A percentile compares a stretch with the other conserved stretches of the same genome.
phyloP scores from a whole-genome alignment of 495 filamentous ascomycete genomes.

The Peziza echinospora region DNA sequence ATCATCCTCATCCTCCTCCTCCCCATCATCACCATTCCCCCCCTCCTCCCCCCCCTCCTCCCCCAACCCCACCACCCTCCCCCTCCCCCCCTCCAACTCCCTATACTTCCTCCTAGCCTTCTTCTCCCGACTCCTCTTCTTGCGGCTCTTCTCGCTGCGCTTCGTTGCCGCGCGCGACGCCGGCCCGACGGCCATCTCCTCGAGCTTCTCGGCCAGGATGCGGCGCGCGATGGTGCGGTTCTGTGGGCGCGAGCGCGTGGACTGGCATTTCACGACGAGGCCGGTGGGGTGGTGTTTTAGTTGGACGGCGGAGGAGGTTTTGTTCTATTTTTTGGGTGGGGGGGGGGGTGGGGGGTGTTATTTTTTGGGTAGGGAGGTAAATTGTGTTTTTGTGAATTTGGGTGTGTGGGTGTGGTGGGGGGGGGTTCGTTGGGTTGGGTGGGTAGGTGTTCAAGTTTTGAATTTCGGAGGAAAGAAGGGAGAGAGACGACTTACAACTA shows the following conservation, averaged over 20 bases:
- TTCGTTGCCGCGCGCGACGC: conserved; percentile 28
- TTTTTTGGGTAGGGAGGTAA: neutral
- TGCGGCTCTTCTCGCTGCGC: neutral
- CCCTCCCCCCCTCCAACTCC: neutral
- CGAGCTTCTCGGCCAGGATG: conserved; percentile 55
- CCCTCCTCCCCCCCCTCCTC: neutral
- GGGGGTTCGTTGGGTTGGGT: neutral
- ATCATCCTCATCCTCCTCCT: neutral
- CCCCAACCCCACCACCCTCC: neutral
- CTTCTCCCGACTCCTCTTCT: neutral
- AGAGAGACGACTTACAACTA: no score
- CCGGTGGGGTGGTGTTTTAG: conserved; percentile 76
- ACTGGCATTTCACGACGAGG: conserved; percentile 77
- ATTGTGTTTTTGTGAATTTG: no score
- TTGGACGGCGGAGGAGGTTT: conserved; percentile 89
- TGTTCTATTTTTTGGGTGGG: conserved; percentile 46
- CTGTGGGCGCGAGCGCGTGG: conserved; percentile 64
- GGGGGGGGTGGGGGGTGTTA: neutral
- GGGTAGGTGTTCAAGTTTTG: no score
- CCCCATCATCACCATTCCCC: neutral
- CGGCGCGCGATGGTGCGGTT: conserved; percentile 73
- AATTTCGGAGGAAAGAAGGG: neutral
- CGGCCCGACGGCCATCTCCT: conserved; percentile 40
- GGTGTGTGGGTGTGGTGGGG: neutral
- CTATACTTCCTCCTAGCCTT: conserved; percentile 1